A percentile compares a stretch with the other conserved stretches of the same genome.
Conservation (phyloP, 495 filamentous ascomycete species). For the Niebla homalea region DNA sequence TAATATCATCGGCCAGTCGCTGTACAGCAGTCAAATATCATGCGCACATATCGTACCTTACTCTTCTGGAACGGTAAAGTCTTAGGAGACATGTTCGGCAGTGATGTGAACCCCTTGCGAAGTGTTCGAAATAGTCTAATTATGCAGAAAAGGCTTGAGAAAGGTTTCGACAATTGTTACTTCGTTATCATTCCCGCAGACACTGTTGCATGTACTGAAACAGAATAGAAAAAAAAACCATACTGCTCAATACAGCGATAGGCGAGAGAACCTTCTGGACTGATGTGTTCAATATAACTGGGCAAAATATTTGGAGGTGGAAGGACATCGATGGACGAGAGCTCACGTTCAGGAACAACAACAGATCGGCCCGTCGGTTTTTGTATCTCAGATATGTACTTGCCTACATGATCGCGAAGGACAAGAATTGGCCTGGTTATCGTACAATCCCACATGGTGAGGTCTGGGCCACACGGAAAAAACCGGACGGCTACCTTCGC, state of each 20-base stretch:
- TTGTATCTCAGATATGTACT: neutral
- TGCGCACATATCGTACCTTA: neutral
- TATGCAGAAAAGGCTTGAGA: neutral
- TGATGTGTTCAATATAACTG: neutral
- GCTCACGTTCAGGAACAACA: slow-evolving; percentile 1
- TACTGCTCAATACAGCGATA: neutral
- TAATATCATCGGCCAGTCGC: neutral
- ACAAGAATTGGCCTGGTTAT: neutral
- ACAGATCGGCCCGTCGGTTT: slow-evolving; percentile 4
- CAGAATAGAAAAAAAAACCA: neutral
- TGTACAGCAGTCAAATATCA: neutral
- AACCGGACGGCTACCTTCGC: neutral
- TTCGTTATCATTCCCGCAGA: neutral
- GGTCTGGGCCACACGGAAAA: neutral
- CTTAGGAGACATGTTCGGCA: neutral
- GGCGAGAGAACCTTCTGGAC: no score
- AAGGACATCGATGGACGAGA: slow-evolving; percentile 1
- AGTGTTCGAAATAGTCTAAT: neutral
- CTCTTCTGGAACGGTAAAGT: neutral
- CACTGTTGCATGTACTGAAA: neutral
- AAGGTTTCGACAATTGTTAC: neutral
- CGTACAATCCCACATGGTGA: neutral
- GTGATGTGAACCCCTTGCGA: neutral
- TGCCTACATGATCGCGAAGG: neutral
- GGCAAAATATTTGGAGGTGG: neutral